Conservation (phyloP, 2,329 filamentous ascomycete genomes). For the Aspergillus sergii region DNA sequence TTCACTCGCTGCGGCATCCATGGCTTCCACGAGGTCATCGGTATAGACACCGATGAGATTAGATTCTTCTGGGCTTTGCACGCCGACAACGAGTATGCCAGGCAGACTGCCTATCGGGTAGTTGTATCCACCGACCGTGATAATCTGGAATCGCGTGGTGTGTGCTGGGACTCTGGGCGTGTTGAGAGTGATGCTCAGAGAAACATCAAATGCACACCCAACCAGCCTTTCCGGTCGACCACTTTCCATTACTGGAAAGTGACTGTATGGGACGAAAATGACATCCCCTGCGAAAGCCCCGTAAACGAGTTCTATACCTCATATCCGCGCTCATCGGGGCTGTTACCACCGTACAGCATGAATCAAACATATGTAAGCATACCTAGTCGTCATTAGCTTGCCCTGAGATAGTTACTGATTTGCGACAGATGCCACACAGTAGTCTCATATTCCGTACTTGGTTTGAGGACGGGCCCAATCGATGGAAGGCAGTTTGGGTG, state of each 20-base stretch:
- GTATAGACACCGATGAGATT: constrained; percentile 24
- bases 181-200: constrained; percentile 24
- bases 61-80: constrained; percentile 26
- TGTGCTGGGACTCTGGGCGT: constrained; percentile 23
- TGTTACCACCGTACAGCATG: constrained; percentile 29
- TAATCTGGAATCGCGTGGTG: neutral
- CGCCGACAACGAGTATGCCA: constrained; percentile 3
- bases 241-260: constrained; percentile 25
- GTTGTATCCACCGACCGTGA: constrained; percentile 10
- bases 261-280: constrained; percentile 23
- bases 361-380: constrained; percentile 25
- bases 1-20: constrained; percentile 27
- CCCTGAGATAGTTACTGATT: neutral
- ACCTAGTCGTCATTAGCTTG: neutral
- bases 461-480: constrained; percentile 26
- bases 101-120: constrained; percentile 22
- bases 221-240: constrained; percentile 20
- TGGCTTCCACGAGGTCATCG: constrained; percentile 27
- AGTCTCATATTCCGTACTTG: constrained; percentile 28
- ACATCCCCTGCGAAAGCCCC: constrained; percentile 12
- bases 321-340: constrained; percentile 22
- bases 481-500: constrained; percentile 31
- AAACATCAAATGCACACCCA: constrained; percentile 24
- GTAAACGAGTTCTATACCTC: constrained; percentile 27
- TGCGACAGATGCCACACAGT: constrained; percentile 23